phyloP scores from a whole-genome alignment of 2,329 filamentous ascomycete genomes.

The Penicillium aurantiogriseum region DNA sequence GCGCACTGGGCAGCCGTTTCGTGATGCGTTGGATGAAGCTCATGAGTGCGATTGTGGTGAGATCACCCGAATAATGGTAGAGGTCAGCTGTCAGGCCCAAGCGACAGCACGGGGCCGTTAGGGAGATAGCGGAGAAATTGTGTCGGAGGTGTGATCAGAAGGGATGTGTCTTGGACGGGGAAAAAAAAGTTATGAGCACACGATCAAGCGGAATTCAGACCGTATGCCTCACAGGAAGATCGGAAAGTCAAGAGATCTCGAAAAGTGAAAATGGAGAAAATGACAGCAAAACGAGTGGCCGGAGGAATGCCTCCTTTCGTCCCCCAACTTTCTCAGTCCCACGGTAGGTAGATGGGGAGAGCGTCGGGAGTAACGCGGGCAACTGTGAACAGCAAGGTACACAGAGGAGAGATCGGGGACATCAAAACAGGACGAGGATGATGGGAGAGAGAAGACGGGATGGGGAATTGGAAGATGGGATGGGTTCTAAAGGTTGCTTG shows the following conservation, averaged over 20 bases:
- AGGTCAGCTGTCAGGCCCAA: constrained; percentile 20
- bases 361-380: constrained; percentile 26
- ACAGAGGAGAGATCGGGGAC: constrained; percentile 26
- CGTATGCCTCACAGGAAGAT: constrained; percentile 21
- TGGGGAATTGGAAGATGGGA: constrained; percentile 19
- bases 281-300: constrained; percentile 39
- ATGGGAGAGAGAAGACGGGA: constrained; percentile 25
- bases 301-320: constrained; percentile 45
- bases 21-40: constrained; percentile 54
- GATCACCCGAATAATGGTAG: constrained; percentile 12
- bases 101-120: constrained; percentile 17
- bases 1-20: constrained; percentile 51
- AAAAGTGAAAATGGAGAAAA: constrained; percentile 26
- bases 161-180: background rate
- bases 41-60: constrained; percentile 43
- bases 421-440: constrained; percentile 29
- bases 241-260: constrained; percentile 11
- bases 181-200: background rate
- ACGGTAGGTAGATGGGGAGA: constrained; percentile 31
- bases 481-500: constrained; percentile 32
- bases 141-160: constrained; percentile 11
- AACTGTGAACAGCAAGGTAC: constrained; percentile 29
- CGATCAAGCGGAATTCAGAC: constrained; percentile 2
- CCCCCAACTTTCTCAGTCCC: constrained; percentile 34
- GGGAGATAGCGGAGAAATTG: constrained; percentile 12